A percentile compares a stretch with the other conserved stretches of the same genome.
Conservation (phyloP, 2,329 filamentous ascomycete species). For the Trichophyton simii region DNA sequence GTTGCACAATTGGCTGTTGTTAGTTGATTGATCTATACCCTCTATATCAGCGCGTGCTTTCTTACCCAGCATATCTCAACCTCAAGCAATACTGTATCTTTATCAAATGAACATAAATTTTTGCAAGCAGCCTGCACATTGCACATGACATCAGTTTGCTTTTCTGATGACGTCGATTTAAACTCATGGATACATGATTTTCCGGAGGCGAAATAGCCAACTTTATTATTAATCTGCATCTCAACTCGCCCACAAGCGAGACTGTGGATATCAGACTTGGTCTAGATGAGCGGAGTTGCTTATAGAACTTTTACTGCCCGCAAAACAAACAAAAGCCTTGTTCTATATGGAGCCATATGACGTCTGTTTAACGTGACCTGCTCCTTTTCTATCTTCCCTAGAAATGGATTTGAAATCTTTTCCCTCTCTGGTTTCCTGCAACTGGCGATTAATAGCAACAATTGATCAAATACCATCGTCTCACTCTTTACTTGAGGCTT, state of each 20-base stretch:
- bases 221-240: not conserved
- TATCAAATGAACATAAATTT: not conserved
- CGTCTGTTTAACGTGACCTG: not conserved
- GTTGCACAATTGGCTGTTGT: constrained; percentile 88
- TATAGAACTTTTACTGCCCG: not conserved
- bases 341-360: not conserved
- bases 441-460: not conserved
- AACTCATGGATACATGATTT: not conserved
- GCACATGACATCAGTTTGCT: not conserved
- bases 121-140: not conserved
- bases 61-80: not conserved
- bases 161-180: constrained; percentile 2
- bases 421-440: not conserved
- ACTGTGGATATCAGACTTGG: not conserved
- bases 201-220: not conserved
- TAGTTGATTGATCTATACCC: constrained; percentile 38
- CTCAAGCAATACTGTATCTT: not conserved
- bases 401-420: not conserved
- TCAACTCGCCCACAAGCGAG: not conserved
- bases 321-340: not conserved
- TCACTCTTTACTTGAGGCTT: not conserved
- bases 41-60: not conserved
- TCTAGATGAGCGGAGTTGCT: not conserved
- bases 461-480: too few species aligned
- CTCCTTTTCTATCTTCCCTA: not conserved